Percentiles rank a stretch among this genome's conserved stretches.
phyloP scores from a whole-genome alignment of 1,284 basidiomycete genomes.

The Apiotrichum sp. region DNA sequence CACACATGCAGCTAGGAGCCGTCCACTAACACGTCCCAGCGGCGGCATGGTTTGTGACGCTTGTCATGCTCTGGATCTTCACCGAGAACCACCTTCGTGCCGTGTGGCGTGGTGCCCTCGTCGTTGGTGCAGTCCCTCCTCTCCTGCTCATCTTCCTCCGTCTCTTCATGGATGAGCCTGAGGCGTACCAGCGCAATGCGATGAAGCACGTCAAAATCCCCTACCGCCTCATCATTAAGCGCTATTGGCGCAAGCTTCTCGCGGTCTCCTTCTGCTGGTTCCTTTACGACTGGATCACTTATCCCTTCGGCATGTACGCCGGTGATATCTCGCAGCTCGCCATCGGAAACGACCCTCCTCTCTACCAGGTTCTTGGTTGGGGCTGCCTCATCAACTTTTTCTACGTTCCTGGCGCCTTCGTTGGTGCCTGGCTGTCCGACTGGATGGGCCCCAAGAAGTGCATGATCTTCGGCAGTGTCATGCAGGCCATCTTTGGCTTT shows the following conservation, averaged over 20 bases:
- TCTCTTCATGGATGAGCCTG: constrained; percentile 68
- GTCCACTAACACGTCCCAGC: constrained; percentile 33
- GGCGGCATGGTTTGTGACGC: constrained; percentile 71
- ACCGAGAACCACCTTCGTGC: constrained; percentile 71
- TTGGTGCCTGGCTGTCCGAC: constrained; percentile 37
- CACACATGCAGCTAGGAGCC: constrained; percentile 48
- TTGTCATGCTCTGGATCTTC: constrained; percentile 82
- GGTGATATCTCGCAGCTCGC: constrained; percentile 52
- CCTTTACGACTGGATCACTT: constrained; percentile 53
- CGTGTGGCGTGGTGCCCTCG: constrained; percentile 82
- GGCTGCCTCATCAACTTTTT: constrained; percentile 48
- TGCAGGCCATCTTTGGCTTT: constrained; percentile 74
- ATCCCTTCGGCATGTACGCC: constrained; percentile 75
- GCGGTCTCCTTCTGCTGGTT: constrained; percentile 54
- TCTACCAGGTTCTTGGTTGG: constrained; percentile 41
- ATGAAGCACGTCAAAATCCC: constrained; percentile 60
- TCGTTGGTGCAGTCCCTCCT: constrained; percentile 77
- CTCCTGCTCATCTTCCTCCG: constrained; percentile 75
- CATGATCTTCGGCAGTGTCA: constrained; percentile 66
- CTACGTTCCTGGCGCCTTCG: constrained; percentile 45
- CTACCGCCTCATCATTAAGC: constrained; percentile 69
- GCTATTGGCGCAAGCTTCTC: constrained; percentile 53
- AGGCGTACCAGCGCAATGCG: constrained; percentile 47
- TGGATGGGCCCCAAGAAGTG: constrained; percentile 51
- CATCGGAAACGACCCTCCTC: constrained; percentile 22